Base-by-base conservation (phyloP, 257 asterid genomes). In the Ajuga chamaepitys region DNA sequence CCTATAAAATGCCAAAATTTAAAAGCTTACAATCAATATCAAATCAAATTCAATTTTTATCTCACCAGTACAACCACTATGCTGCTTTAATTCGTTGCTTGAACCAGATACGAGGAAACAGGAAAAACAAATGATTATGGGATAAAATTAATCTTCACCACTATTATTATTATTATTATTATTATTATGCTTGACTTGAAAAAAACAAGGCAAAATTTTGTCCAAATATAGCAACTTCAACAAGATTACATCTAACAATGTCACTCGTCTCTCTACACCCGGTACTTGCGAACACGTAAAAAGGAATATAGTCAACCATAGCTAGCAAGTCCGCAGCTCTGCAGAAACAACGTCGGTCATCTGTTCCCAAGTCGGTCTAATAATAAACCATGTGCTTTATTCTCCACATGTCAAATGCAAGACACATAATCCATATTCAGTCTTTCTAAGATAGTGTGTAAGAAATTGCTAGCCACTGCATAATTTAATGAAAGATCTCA, bases 341-440 rank as follows among this genome's bases (percentile, higher is more conserved):
- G 70, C 70, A 64, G 62, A 65, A 65, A 37, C 60, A 55, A 65
- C 52, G 70, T 13, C 62, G 37, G 7, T 13, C 70, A 20, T 53
- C 53, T 9, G 70, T 65, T 22, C 70, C 70, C 51, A 65, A 52
- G 70, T 65, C 70, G 11, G 52, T 53, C 70, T 65, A 62, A 52
- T 52, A 50, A 32, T 18, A 62, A 55, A 34, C 47, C 17, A 30
- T 63, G 30, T 16, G 2, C 28, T 28, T 30, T 0, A 2, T 55
- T 28, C 14, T n/a, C 42, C 61, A 28, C n/a, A 26, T 9, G 24
- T 54, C 3, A n/a, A 14, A 26, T 54, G 38, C 61, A 26, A 28
- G 61, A 28, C 13, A 54, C 4, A 28, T n/a, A 22, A 22, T 26
- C 58, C 30, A 24, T 13, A 13, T 6, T 26, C 60, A 54, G 9